These are phyloP conservation scores for Trypanosoma cruzi DNA, from an alignment of 208 protist genomes.

Conservation along the genomic window DNA sequence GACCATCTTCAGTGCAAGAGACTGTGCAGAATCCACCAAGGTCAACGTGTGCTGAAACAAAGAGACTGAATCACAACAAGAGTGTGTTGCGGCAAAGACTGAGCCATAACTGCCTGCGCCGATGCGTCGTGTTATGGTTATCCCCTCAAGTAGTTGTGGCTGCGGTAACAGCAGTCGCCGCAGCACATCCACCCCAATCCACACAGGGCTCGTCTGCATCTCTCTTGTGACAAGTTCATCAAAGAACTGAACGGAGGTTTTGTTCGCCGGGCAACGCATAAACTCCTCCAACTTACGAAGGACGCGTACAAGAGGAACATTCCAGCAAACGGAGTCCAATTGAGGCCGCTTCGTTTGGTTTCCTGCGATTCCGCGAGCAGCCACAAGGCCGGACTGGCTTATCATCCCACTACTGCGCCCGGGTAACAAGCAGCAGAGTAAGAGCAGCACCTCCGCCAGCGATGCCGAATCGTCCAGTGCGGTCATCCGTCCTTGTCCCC, in stretches of 20 bases:
- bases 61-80: neutral
- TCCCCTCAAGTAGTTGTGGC: conserved; percentile 17
- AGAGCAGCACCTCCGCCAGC: conserved; percentile 62
- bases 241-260: conserved; percentile 1
- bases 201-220: conserved; percentile 2
- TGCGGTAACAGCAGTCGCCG: conserved; percentile 57
- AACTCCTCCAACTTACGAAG: conserved; percentile 6
- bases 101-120: conserved; percentile 74
- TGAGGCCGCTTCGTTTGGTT: neutral
- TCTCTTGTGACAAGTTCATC: conserved; percentile 9
- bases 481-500: neutral
- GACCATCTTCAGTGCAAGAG: conserved; percentile 69
- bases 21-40: neutral
- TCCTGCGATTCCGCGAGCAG: neutral
- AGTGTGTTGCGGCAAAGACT: conserved; percentile 41
- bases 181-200: conserved; percentile 55
- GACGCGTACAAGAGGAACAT: neutral
- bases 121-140: conserved; percentile 47
- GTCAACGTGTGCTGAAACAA: neutral
- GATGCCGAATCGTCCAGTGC: conserved; percentile 27
- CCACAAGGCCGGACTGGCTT: conserved; percentile 9
- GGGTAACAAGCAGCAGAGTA: conserved; percentile 49
- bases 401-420: conserved; percentile 54
- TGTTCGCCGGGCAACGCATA: conserved; percentile 1
- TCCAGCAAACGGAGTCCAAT: neutral